A percentile compares a stretch with the other conserved stretches of the same genome.
These are phyloP conservation scores for Didymella pomorum DNA, from an alignment of 2,329 filamentous ascomycete species.

Conservation along the genomic window DNA sequence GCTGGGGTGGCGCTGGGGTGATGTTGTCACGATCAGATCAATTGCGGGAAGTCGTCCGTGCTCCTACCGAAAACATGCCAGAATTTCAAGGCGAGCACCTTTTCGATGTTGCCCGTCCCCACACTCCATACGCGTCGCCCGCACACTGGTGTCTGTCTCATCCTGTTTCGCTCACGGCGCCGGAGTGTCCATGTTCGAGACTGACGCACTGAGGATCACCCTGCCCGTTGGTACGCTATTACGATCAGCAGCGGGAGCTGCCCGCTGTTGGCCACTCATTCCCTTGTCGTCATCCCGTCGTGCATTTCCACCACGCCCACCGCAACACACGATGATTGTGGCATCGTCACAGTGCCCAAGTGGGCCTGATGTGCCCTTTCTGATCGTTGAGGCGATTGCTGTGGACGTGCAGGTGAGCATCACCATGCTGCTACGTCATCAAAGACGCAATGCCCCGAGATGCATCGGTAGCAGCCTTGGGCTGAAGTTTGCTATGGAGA, in stretches of 20 bases:
- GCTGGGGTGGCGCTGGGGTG: conserved; percentile 15
- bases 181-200: conserved; percentile 13
- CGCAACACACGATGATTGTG: conserved; percentile 16
- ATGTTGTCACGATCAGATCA: conserved; percentile 13
- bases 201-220: conserved; percentile 16
- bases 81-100: conserved; percentile 15
- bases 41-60: conserved; percentile 9
- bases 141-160: conserved; percentile 1
- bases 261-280: conserved; percentile 19
- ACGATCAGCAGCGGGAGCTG: conserved; percentile 33
- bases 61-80: conserved; percentile 13
- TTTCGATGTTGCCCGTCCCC: conserved; percentile 11
- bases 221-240: conserved; percentile 22
- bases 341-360: conserved; percentile 20
- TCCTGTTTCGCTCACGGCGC: conserved; percentile 8
- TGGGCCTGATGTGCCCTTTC: conserved; percentile 7
- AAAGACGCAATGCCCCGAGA: conserved; percentile 11
- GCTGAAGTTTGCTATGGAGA: background rate
- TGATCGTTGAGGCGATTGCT: conserved; percentile 1
- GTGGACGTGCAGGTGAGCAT: conserved; percentile 8
- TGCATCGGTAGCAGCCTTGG: conserved; percentile 12
- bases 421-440: conserved; percentile 26
- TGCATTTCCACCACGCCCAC: conserved; percentile 18
- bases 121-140: conserved; percentile 16
- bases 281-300: conserved; percentile 36